phyloP scores from a whole-genome alignment of 2,329 filamentous ascomycete genomes.

The Diaporthe sp. region DNA sequence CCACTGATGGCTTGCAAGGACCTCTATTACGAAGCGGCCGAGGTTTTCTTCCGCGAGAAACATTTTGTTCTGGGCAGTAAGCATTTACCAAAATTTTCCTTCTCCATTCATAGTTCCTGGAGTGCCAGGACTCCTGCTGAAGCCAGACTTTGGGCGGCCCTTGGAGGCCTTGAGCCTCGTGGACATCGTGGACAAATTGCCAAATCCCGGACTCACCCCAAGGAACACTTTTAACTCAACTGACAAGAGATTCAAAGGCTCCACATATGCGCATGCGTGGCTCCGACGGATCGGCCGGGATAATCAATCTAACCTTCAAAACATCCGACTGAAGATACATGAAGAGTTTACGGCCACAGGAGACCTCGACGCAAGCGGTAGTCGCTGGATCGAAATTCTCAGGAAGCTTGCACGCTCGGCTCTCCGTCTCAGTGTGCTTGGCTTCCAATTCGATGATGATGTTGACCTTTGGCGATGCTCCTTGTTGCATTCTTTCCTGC shows the following conservation, averaged over 20 bases:
- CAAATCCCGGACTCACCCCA: neutral
- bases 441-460: neutral
- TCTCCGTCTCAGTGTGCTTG: neutral
- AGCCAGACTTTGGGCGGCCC: neutral
- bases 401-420: neutral
- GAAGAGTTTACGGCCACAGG: neutral
- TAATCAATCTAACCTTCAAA: slow-evolving; percentile 1
- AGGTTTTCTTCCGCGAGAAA: slow-evolving; percentile 1
- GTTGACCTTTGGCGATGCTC: neutral
- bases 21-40: slow-evolving; percentile 9
- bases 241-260: neutral
- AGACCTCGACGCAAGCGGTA: neutral
- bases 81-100: neutral
- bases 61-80: slow-evolving; percentile 22
- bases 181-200: neutral
- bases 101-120: neutral
- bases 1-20: slow-evolving; percentile 12
- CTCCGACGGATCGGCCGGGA: slow-evolving; percentile 11
- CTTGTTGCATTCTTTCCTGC: neutral
- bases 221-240: neutral
- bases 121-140: neutral
- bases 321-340: slow-evolving; percentile 7
- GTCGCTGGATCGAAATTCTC: slow-evolving; percentile 14
- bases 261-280: slow-evolving; percentile 21
- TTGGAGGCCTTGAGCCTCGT: neutral